Evolutionary conservation across 2,329 filamentous ascomycete genomes (phyloP).

Genomic region (Colletotrichum horii): DNA sequence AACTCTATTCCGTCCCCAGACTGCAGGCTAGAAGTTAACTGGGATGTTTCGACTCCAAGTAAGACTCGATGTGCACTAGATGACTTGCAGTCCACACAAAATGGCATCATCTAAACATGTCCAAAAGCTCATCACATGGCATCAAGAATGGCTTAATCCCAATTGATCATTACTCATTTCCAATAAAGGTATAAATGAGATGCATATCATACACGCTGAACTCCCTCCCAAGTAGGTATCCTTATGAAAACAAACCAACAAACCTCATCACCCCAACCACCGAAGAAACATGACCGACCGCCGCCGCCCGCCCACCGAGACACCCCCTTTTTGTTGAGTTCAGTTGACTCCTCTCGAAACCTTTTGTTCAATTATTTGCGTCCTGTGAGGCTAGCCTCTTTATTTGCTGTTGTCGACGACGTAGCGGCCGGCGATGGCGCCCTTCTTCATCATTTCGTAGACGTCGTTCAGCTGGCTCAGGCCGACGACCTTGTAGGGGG

Average conservation of each 20-base stretch:
- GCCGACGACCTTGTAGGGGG: conserved; percentile 84
- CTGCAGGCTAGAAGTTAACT: neutral
- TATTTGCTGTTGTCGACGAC: conserved; percentile 77
- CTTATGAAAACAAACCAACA: neutral
- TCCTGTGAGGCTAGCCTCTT: neutral
- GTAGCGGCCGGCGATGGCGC: conserved; percentile 78
- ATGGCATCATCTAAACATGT: neutral
- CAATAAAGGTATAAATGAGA: neutral
- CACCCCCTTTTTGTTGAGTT: neutral
- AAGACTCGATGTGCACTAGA: neutral
- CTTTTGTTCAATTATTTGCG: neutral
- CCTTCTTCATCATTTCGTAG: conserved; percentile 76
- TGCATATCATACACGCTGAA: conserved; percentile 18
- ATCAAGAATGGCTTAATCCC: neutral
- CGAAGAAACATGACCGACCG: neutral
- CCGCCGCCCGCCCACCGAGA: neutral
- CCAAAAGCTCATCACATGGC: neutral
- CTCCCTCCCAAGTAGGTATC: conserved; percentile 14
- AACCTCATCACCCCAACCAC: neutral
- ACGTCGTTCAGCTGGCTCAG: conserved; percentile 80
- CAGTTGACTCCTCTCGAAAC: neutral
- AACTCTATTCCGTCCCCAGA: neutral
- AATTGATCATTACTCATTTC: conserved; percentile 4
- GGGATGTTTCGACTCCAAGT: neutral
- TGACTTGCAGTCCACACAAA: too few species aligned